Base-by-base conservation (phyloP, 164 flowering plant species). In the Cinnamomum micranthum region DNA sequence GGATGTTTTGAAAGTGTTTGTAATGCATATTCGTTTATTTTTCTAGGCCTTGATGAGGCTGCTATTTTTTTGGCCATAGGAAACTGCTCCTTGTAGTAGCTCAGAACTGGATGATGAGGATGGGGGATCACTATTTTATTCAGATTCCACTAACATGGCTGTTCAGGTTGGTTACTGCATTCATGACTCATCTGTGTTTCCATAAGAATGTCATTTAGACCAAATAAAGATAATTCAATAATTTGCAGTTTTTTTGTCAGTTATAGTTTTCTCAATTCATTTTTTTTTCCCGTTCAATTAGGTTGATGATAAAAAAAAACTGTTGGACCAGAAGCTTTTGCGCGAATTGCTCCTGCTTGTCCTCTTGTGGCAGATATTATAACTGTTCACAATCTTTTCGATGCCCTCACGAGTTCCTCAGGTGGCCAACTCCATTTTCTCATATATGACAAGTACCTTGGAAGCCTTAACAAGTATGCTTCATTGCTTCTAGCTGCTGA, bases 281-380 rank as follows among this genome's bases (percentile, higher is more conserved):
- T 68, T 50, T 69, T 58, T 14, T 24, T 74, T 62, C 17, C 22
- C 27, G 20, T 31, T 75, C 55, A 65, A 47, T 81, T 73, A 93
- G 98, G 95, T 92, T 75, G 97, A 94, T 80, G 87, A 88, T 55
- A 81, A 87, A 77, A 87, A 77, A 88, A 87, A 80, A 92, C 97
- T 76, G 97, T 92, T 80, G 92, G 96, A 50, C 86, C 69, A 47
- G 96, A 94, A 77, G 95, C 96, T 68, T 94, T 94, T 86, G 86
- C 89, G 28, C 88, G 98, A 65, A 94, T 92, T 75, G 96, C 98
- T 80, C 92, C 96, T 68, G 91, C 86, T 62, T 87, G 90, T 85
- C 77, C 89, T 76, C 79, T 80, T 75, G 66, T 91, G 71, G 94
- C 97, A 27, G 95, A 94, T 80, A 77, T 90, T 23, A 81, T 87